A percentile compares a stretch with the other conserved stretches of the same genome.
These are phyloP conservation scores for Trametopsis cervina DNA, from an alignment of 768 basidiomycete genomes.

Conservation along the genomic window DNA sequence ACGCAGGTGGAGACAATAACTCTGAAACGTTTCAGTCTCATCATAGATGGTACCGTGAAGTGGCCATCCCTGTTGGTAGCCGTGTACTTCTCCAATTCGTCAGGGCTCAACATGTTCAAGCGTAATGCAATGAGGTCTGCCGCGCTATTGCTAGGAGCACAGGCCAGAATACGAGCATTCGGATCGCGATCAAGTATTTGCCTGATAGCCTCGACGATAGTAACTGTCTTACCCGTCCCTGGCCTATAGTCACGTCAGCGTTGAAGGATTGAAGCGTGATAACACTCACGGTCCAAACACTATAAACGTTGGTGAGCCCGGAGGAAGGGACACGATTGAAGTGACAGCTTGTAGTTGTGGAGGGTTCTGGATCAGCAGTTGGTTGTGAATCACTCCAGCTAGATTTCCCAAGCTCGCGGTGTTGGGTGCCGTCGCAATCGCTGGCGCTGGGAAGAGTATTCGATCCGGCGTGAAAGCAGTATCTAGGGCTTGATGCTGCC, in stretches of 20 bases:
- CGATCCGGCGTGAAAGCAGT: constrained; percentile 32
- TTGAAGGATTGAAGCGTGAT: too few species aligned
- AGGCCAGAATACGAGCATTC: constrained; percentile 45
- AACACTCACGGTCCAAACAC: constrained; percentile 59
- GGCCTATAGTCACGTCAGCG: too few species aligned
- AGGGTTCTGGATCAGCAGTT: constrained; percentile 32
- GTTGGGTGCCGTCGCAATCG: constrained; percentile 4
- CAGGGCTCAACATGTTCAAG: constrained; percentile 28
- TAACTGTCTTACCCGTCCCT: constrained; percentile 62
- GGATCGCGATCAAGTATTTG: constrained; percentile 42
- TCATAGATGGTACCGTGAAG: constrained; percentile 41
- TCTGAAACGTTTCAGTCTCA: constrained; percentile 34
- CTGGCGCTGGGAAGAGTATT: constrained; percentile 38
- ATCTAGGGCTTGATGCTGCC: constrained; percentile 48
- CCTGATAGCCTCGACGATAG: constrained; percentile 53
- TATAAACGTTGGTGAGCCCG: constrained; percentile 47
- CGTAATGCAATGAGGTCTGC: constrained; percentile 24
- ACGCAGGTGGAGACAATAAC: constrained; percentile 63
- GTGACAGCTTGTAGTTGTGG: constrained; percentile 46
- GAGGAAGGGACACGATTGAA: constrained; percentile 37
- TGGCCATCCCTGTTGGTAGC: constrained; percentile 29
- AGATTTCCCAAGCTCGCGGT: constrained; percentile 3
- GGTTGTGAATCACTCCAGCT: constrained; percentile 22
- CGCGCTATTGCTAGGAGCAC: constrained; percentile 63
- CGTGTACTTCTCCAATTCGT: constrained; percentile 25